These are phyloP conservation scores for Thymus mandschuricus DNA, from an alignment of 257 asterid genomes.

Conservation along the genomic window DNA sequence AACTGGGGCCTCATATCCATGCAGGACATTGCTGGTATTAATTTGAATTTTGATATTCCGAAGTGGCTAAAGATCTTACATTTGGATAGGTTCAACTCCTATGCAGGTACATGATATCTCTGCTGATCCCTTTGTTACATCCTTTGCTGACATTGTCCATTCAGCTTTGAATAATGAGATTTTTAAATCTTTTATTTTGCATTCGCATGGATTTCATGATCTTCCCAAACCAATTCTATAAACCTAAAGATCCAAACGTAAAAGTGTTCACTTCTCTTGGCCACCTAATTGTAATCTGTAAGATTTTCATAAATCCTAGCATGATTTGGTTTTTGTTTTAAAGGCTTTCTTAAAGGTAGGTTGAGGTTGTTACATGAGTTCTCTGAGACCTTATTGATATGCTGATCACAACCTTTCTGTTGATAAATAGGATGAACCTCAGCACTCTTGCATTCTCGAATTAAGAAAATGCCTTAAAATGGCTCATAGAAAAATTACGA, in stretches of 20 bases:
- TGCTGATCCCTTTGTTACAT: constrained; percentile 25
- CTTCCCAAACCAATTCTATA: background rate
- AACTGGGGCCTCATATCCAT: constrained; percentile 18
- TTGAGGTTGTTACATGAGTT: constrained; percentile 11
- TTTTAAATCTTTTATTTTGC: constrained; percentile 1
- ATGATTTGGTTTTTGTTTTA: constrained; percentile 1
- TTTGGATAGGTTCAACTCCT: constrained; percentile 78
- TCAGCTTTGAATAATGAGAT: constrained; percentile 15
- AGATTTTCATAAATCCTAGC: background rate
- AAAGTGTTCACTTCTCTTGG: constrained; percentile 2
- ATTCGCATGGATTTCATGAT: background rate
- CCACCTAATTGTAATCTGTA: constrained; percentile 15
- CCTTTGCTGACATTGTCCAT: constrained; percentile 10
- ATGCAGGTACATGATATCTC: constrained; percentile 64
- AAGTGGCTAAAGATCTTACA: constrained; percentile 77
- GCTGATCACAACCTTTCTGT: background rate
- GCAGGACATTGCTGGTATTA: constrained; percentile 95
- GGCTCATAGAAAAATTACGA: constrained; percentile 13
- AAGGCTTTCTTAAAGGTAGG: constrained; percentile 1
- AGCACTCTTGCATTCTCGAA: constrained; percentile 5
- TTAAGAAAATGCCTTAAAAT: constrained; percentile 9
- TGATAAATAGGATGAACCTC: background rate
- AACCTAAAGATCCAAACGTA: constrained; percentile 1
- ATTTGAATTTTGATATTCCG: constrained; percentile 85
- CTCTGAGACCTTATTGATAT: background rate